A percentile compares a stretch with the other conserved stretches of the same genome.
phyloP scores from a whole-genome alignment of 2,329 filamentous ascomycete genomes.

The Fusarium penzigii region DNA sequence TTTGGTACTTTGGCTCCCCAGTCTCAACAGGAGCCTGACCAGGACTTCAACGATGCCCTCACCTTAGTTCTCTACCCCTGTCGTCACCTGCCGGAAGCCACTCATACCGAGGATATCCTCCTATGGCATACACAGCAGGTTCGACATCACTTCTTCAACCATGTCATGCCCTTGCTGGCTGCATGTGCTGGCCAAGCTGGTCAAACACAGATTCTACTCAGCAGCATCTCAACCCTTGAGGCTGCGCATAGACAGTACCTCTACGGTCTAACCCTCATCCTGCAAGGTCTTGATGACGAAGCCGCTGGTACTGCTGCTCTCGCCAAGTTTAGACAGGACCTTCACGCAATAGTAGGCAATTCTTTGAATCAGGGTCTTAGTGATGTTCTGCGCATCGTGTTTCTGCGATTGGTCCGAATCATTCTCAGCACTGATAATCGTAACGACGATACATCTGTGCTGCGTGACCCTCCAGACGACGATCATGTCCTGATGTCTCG shows the following conservation, averaged over 20 bases:
- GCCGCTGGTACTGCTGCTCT: constrained; percentile 40
- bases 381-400: constrained; percentile 53
- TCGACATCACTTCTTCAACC: constrained; percentile 59
- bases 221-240: constrained; percentile 59
- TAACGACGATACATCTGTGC: constrained; percentile 10
- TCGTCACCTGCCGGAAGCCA: constrained; percentile 48
- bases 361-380: constrained; percentile 57
- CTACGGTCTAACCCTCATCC: constrained; percentile 54
- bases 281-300: constrained; percentile 46
- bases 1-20: constrained; percentile 50
- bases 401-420: constrained; percentile 53
- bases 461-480: constrained; percentile 23
- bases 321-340: constrained; percentile 58
- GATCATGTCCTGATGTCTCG: constrained; percentile 41
- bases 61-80: constrained; percentile 53
- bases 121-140: constrained; percentile 64
- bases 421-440: constrained; percentile 43
- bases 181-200: constrained; percentile 46
- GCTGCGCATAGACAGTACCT: constrained; percentile 59
- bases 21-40: constrained; percentile 42
- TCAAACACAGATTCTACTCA: constrained; percentile 49
- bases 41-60: constrained; percentile 53
- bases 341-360: constrained; percentile 66
- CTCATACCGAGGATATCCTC: constrained; percentile 57
- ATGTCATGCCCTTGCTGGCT: constrained; percentile 58